Conservation (phyloP, 257 asterid species). For the Primulina tabacum region DNA sequence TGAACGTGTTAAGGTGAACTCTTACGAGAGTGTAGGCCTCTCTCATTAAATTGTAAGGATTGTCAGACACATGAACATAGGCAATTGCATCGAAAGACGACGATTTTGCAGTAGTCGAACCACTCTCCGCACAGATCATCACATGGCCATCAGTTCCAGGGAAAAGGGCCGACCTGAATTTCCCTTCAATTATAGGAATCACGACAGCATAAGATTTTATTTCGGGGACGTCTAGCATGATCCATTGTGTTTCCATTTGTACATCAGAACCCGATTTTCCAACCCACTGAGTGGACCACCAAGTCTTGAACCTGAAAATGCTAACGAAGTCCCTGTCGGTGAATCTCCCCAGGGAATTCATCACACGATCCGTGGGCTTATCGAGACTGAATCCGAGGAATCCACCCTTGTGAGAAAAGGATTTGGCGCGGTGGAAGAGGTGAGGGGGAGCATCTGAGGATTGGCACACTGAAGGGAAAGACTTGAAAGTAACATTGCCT, state of each 20-base stretch:
- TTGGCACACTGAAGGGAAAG: constrained; percentile 44
- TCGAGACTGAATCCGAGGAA: constrained; percentile 58
- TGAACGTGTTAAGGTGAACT: constrained; percentile 64
- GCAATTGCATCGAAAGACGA: constrained; percentile 46
- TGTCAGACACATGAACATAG: constrained; percentile 58
- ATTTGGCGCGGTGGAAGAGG: constrained; percentile 40
- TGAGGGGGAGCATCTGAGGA: constrained; percentile 46
- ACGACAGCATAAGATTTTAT: constrained; percentile 44
- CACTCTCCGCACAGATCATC: constrained; percentile 58
- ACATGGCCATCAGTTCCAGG: constrained; percentile 62
- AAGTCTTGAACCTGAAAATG: constrained; percentile 76
- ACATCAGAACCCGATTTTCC: constrained; percentile 66
- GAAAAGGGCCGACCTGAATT: constrained; percentile 61
- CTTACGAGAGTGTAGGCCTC: constrained; percentile 62
- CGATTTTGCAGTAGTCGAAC: constrained; percentile 40
- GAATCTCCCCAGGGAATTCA: constrained; percentile 59
- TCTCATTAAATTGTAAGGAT: constrained; percentile 64
- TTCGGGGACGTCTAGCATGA: constrained; percentile 62
- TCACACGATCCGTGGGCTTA: constrained; percentile 40
- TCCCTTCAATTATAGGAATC: constrained; percentile 56
- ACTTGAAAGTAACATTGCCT: constrained; percentile 45
- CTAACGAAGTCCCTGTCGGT: constrained; percentile 58
- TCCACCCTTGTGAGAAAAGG: constrained; percentile 48
- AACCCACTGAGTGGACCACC: constrained; percentile 90
- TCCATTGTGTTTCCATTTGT: constrained; percentile 79